phyloP scores from a whole-genome alignment of 2,329 filamentous ascomycete species.

The Pseudophaeomoniella oleicola region DNA sequence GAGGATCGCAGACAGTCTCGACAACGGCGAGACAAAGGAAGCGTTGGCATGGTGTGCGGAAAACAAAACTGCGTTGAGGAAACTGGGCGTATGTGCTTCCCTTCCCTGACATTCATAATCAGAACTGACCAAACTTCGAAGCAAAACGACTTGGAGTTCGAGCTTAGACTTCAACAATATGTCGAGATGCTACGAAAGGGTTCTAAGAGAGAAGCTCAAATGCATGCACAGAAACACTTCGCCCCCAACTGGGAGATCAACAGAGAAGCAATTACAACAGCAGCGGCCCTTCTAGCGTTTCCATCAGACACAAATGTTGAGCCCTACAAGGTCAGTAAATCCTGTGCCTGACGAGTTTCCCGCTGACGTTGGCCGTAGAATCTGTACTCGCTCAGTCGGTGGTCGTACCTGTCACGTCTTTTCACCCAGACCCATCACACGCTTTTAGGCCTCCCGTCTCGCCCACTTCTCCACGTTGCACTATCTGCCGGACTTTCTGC shows the following conservation, averaged over 20 bases:
- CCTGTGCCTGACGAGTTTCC: background rate
- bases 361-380: slow-evolving; percentile 28
- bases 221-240: slow-evolving; percentile 71
- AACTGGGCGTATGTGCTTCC: slow-evolving; percentile 53
- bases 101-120: background rate
- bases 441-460: slow-evolving; percentile 66
- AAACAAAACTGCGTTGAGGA: slow-evolving; percentile 83
- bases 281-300: slow-evolving; percentile 69
- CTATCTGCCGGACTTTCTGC: slow-evolving; percentile 83
- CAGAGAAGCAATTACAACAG: slow-evolving; percentile 52
- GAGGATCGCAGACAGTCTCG: slow-evolving; percentile 59
- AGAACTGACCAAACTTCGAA: background rate
- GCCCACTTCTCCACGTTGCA: slow-evolving; percentile 78
- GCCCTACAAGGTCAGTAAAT: slow-evolving; percentile 40
- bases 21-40: slow-evolving; percentile 56
- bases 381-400: slow-evolving; percentile 60
- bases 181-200: slow-evolving; percentile 70
- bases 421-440: slow-evolving; percentile 80
- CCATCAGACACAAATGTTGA: slow-evolving; percentile 44
- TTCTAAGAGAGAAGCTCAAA: slow-evolving; percentile 58
- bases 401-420: slow-evolving; percentile 59
- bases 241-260: slow-evolving; percentile 55
- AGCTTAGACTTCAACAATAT: slow-evolving; percentile 85
- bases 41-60: slow-evolving; percentile 84
- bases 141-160: slow-evolving; percentile 61